Evolutionary conservation across 805 yeast genomes (phyloP), one percentile per base, ranked within the genome.

Genomic region (Schizosaccharomyces cryophilus): DNA sequence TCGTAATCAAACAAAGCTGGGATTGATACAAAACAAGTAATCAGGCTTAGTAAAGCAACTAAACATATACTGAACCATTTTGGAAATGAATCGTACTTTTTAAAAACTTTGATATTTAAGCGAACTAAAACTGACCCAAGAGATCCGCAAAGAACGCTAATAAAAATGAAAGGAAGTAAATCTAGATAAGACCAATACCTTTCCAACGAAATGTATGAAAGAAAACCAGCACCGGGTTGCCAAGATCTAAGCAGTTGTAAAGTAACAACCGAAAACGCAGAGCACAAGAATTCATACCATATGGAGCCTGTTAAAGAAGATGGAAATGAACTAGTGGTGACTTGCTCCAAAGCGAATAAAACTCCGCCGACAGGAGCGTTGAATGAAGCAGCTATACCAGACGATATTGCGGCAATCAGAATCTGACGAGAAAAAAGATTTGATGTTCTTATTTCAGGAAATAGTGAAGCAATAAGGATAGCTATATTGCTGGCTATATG

Each of bases 401-500:
- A 95, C 2, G 96, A 97, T 9, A 96, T 79, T 3, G 95, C 84
- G 0, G 98, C 96, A 0, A 90, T 82, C 61, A 58, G 9, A 61
- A 84, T 79, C 64, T 85, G 89, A 31, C 75, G 64, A 64, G 69
- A 67, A 64, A 72, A 67, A 60, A 72, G 63, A 45, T 69, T 68
- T 63, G 69, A 73, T 60, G 61, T 63, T 15, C 72, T 69, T 62
- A 72, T 73, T 55, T 69, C 70, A 45, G 71, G 21, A 62, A 83
- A 75, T 56, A 80, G 69, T 47, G 77, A 76, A 0, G 93, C 82
- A 13, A 87, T 73, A 17, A 81, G 78, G 66, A 82, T 81, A 0
- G 96, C 98, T n/a, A 85, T 90, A 70, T 97, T 89, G 0, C 88
- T 95, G 0, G 98, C 96, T 71, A 90, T 90, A 71, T 93, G 99